Evolutionary conservation across 306 rosid genomes (phyloP).

Genomic region (Castanospermum australe): DNA sequence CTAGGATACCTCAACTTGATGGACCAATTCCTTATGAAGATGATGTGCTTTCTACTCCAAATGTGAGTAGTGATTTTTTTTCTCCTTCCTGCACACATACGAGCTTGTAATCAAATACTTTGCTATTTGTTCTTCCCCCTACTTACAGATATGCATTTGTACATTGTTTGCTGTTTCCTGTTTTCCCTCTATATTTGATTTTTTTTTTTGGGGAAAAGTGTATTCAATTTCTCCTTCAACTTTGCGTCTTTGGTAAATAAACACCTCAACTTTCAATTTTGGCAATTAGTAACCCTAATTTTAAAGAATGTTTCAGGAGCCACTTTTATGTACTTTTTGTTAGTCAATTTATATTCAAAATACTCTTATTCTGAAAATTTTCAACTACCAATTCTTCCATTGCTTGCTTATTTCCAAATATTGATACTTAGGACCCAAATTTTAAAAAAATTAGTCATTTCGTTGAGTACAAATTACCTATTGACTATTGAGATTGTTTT

Average conservation of each 20-base stretch:
- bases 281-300: not conserved
- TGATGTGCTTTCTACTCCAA: constrained; percentile 83
- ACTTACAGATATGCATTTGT: not conserved
- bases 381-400: not conserved
- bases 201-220: not conserved
- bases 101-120: not conserved
- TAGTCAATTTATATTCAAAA: not conserved
- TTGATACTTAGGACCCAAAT: not conserved
- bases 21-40: constrained; percentile 87
- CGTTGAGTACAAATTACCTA: not conserved
- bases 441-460: not conserved
- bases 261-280: not conserved
- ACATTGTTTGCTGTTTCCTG: not conserved
- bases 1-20: constrained; percentile 84
- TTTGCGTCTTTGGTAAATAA: not conserved
- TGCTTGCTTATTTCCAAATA: not conserved
- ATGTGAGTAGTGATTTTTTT: constrained; percentile 43
- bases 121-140: not conserved
- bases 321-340: not conserved
- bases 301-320: not conserved
- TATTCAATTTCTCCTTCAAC: not conserved
- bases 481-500: not conserved
- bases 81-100: not conserved
- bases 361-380: not conserved
- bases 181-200: not conserved